A percentile compares a stretch with the other conserved stretches of the same genome.
Conservation (phyloP, 1,284 basidiomycete genomes). For the Cryptococcus sp. region DNA sequence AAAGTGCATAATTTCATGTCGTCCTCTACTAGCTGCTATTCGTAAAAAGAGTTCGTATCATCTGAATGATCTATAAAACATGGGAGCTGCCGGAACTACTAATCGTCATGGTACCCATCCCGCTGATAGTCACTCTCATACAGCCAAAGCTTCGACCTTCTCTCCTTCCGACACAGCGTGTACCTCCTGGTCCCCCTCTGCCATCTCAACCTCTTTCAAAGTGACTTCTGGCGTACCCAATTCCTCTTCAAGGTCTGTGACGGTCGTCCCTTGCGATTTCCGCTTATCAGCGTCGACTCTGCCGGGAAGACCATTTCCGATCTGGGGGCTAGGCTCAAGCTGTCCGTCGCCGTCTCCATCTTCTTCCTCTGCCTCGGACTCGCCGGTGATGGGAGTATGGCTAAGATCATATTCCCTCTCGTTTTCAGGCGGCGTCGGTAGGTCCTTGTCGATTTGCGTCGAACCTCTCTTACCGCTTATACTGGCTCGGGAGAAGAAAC, state of each 20-base stretch:
- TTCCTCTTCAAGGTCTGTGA: conserved; percentile 20
- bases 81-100: too few species aligned
- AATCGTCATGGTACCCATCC: too few species aligned
- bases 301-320: conserved; percentile 2
- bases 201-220: conserved; percentile 8
- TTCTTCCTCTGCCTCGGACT: background rate
- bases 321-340: conserved; percentile 24
- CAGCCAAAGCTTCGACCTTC: conserved; percentile 1
- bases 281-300: conserved; percentile 11
- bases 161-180: background rate
- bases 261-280: conserved; percentile 15
- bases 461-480: background rate
- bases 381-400: conserved; percentile 5
- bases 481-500: conserved; percentile 30
- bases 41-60: too few species aligned
- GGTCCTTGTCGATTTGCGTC: conserved; percentile 18
- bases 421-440: conserved; percentile 12
- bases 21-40: too few species aligned
- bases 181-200: conserved; percentile 2
- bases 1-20: too few species aligned
- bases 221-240: conserved; percentile 19
- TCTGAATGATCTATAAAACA: too few species aligned
- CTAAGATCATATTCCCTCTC: conserved; percentile 6
- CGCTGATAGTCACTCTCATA: background rate
- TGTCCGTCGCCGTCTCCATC: background rate